These are phyloP conservation scores for Penicillium coprophilum DNA, from an alignment of 495 filamentous ascomycete species.

Conservation along the genomic window DNA sequence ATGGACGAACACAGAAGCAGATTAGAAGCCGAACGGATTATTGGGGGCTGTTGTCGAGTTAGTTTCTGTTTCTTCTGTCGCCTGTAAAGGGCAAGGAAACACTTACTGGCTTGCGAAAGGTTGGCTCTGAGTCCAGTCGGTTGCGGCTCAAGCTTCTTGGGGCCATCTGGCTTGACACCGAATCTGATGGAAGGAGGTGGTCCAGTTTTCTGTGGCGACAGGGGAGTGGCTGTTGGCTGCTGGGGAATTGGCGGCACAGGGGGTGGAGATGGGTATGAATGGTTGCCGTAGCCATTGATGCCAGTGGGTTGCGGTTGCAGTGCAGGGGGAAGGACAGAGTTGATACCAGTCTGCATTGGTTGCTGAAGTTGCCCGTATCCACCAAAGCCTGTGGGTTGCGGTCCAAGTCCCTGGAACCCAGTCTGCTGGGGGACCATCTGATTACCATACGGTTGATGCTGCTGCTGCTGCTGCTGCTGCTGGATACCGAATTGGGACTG, in stretches of 20 bases:
- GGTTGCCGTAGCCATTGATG: slow-evolving; percentile 54
- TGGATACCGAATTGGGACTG: slow-evolving; percentile 54
- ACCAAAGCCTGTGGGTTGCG: slow-evolving; percentile 67
- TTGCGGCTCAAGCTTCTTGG: slow-evolving; percentile 81
- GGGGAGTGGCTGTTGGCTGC: slow-evolving; percentile 53
- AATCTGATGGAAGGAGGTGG: slow-evolving; percentile 90
- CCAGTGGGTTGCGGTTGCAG: slow-evolving; percentile 56
- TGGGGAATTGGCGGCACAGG: slow-evolving; percentile 49
- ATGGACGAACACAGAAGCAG: slow-evolving; percentile 8
- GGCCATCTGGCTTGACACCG: slow-evolving; percentile 64
- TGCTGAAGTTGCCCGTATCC: slow-evolving; percentile 49
- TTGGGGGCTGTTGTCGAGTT: slow-evolving; percentile 63
- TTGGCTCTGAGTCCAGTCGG: slow-evolving; percentile 89
- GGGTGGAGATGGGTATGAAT: slow-evolving; percentile 43
- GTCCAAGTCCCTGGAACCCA: slow-evolving; percentile 59
- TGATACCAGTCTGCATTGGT: slow-evolving; percentile 51
- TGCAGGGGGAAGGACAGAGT: slow-evolving; percentile 43
- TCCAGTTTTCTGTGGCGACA: slow-evolving; percentile 87
- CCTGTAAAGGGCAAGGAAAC: slow-evolving; percentile 22
- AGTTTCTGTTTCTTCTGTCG: slow-evolving; percentile 14
- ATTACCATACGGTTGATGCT: slow-evolving; percentile 11
- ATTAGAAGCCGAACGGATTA: slow-evolving; percentile 89
- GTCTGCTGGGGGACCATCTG: slow-evolving; percentile 24
- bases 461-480: slow-evolving; percentile 45
- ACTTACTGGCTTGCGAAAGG: slow-evolving; percentile 89